Evolutionary conservation across 2,329 filamentous ascomycete genomes (phyloP).

Genomic region (Fusarium brevicatenulatum): DNA sequence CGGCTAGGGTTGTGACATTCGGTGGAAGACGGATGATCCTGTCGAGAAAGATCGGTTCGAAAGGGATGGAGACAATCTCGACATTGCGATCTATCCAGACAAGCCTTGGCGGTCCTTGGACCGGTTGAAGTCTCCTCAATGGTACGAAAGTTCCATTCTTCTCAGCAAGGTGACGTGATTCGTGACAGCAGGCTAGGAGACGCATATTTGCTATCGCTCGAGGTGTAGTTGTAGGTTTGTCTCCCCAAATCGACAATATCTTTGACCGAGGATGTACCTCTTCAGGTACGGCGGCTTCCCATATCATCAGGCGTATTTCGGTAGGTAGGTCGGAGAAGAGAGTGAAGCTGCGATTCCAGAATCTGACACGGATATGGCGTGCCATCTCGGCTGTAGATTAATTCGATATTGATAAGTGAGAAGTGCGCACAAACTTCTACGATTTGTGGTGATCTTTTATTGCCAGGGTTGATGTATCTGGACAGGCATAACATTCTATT

Average conservation of each 20-base stretch:
- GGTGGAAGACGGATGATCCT: neutral
- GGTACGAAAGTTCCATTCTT: neutral
- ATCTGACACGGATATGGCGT: too few relatives aligned
- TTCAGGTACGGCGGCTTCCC: neutral
- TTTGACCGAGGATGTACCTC: neutral
- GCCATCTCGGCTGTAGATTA: neutral
- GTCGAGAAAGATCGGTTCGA: neutral
- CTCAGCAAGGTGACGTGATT: neutral
- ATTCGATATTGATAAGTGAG: neutral
- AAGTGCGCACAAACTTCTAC: too few relatives aligned
- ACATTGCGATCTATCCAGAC: neutral
- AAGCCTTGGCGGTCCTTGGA: neutral
- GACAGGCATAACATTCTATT: neutral
- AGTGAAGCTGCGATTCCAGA: neutral
- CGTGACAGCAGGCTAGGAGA: neutral
- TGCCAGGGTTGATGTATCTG: neutral
- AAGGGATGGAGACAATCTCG: neutral
- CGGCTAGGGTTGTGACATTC: neutral
- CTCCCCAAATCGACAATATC: neutral
- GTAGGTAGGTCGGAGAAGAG: neutral
- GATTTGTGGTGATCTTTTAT: neutral
- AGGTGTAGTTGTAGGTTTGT: neutral
- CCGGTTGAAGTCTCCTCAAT: neutral
- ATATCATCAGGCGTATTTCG: conserved; percentile 5
- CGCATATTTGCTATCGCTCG: neutral